These are phyloP conservation scores for Dillenia suffruticosa DNA, from an alignment of 164 flowering plant species.

Conservation along the genomic window DNA sequence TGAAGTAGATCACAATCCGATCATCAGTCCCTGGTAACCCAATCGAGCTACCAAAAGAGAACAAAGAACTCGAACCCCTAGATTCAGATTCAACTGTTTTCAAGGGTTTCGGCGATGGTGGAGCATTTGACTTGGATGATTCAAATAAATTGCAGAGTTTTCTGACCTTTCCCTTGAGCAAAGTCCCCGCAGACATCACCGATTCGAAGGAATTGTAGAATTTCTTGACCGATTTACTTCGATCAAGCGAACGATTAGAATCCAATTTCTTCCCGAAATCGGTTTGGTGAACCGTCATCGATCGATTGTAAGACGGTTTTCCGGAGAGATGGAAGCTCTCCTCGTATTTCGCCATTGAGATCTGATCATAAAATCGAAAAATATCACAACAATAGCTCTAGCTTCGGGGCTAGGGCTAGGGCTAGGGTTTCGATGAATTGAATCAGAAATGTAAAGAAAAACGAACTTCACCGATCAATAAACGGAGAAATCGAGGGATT, in stretches of 20 bases:
- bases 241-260: conserved; percentile 1
- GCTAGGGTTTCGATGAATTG: conserved; percentile 2
- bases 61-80: conserved; percentile 4
- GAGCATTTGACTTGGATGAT: conserved; percentile 6
- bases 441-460: neutral
- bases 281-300: neutral
- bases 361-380: conserved; percentile 74
- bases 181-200: conserved; percentile 10
- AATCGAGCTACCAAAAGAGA: conserved; percentile 4
- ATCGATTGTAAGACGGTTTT: conserved; percentile 1
- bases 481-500: no score
- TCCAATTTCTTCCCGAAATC: conserved; percentile 12
- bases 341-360: conserved; percentile 81
- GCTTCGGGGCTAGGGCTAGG: conserved; percentile 6
- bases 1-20: conserved; percentile 66
- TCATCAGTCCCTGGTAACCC: conserved; percentile 34
- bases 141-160: conserved; percentile 17
- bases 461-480: no score
- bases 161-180: conserved; percentile 31
- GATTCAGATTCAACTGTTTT: conserved; percentile 22
- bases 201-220: conserved; percentile 7
- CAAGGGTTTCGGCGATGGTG: conserved; percentile 35
- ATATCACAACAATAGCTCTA: conserved; percentile 16
- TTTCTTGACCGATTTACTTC: conserved; percentile 11
- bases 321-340: conserved; percentile 23